phyloP scores from a whole-genome alignment of 1,139 yeast species.

The Protomyces arabidopsidicola region DNA sequence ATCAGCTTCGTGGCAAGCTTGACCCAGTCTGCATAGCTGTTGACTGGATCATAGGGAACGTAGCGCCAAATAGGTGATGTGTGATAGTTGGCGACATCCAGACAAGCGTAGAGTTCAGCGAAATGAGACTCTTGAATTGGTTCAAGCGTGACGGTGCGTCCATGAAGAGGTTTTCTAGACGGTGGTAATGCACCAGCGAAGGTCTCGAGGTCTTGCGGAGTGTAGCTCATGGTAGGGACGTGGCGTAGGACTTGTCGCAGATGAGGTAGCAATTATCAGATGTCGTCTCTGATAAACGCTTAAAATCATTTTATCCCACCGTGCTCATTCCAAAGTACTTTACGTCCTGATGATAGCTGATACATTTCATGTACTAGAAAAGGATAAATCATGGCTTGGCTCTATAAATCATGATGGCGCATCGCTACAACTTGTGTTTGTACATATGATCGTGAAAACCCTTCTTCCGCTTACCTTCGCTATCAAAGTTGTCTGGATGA shows the following conservation, averaged over 20 bases:
- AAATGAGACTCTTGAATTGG: background rate
- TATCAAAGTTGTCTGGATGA: constrained; percentile 37
- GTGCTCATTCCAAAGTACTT: too few species aligned
- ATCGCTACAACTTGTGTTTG: too few species aligned
- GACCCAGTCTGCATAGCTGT: constrained; percentile 28
- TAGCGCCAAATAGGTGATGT: constrained; percentile 34
- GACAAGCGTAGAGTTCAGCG: background rate
- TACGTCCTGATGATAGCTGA: too few species aligned
- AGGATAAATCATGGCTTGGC: too few species aligned
- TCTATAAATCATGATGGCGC: too few species aligned
- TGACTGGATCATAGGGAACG: constrained; percentile 32
- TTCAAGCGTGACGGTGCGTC: background rate
- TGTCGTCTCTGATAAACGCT: too few species aligned
- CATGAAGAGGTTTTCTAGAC: background rate
- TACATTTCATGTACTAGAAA: too few species aligned
- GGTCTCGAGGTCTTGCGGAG: background rate
- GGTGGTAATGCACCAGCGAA: background rate
- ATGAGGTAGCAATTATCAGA: too few species aligned
- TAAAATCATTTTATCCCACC: too few species aligned
- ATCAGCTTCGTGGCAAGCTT: background rate
- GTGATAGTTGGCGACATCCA: background rate
- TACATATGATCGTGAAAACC: constrained; percentile 31
- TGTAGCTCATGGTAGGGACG: background rate
- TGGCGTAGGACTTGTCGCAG: too few species aligned
- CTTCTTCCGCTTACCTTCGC: constrained; percentile 34